Evolutionary conservation across 1,139 yeast genomes (phyloP).

Genomic region (Yamadazyma atmosphaerica): DNA sequence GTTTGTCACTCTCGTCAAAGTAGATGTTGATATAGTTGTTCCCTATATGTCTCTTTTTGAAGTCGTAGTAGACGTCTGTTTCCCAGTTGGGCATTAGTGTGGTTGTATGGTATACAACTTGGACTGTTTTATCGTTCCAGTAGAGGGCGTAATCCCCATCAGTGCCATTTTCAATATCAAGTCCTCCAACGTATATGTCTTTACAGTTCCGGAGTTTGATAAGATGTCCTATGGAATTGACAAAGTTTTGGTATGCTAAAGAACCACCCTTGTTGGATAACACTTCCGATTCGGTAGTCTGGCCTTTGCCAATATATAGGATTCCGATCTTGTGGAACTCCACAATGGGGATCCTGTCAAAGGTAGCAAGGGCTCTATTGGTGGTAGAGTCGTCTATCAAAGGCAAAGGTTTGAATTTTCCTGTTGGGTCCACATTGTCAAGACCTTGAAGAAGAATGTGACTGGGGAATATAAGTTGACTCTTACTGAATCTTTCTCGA

Average conservation of each 20-base stretch:
- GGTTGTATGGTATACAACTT: slow-evolving; percentile 74
- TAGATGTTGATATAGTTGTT: slow-evolving; percentile 79
- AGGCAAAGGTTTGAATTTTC: slow-evolving; percentile 33
- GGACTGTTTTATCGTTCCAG: slow-evolving; percentile 73
- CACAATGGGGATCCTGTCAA: slow-evolving; percentile 78
- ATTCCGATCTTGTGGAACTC: slow-evolving; percentile 81
- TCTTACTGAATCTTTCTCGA: slow-evolving; percentile 6
- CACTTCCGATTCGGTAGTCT: slow-evolving; percentile 62
- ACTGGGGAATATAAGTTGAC: slow-evolving; percentile 22
- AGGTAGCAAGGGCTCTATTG: slow-evolving; percentile 57
- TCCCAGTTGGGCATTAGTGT: slow-evolving; percentile 70
- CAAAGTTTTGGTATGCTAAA: slow-evolving; percentile 55
- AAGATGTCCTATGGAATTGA: slow-evolving; percentile 58
- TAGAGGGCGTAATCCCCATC: slow-evolving; percentile 79
- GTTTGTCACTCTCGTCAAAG: slow-evolving; percentile 68
- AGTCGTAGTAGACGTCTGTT: slow-evolving; percentile 39
- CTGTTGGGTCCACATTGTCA: slow-evolving; percentile 23
- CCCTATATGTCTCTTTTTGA: slow-evolving; percentile 84
- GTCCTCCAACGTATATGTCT: slow-evolving; percentile 72
- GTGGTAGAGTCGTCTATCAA: slow-evolving; percentile 50
- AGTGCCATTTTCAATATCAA: slow-evolving; percentile 63
- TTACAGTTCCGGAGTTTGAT: slow-evolving; percentile 53
- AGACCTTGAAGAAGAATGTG: slow-evolving; percentile 35
- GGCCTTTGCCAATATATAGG: slow-evolving; percentile 70
- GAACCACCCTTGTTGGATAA: slow-evolving; percentile 69